Percentiles rank a stretch among this genome's conserved stretches.
phyloP scores from a whole-genome alignment of 1,284 basidiomycete species.

The Mycena sp. region DNA sequence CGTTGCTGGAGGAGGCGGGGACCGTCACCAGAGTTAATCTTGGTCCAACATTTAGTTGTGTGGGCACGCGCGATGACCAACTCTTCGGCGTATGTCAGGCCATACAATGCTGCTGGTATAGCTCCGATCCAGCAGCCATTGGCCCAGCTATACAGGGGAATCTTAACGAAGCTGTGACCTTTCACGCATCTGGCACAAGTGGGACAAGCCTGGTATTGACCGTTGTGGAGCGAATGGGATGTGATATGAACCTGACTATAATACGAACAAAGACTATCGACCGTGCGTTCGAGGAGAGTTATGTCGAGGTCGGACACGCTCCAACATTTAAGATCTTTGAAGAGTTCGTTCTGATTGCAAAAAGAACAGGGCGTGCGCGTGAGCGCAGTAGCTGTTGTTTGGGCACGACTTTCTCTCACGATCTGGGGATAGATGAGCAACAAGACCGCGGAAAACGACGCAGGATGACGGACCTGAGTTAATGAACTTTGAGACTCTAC shows the following conservation, averaged over 20 bases:
- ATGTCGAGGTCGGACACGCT: not conserved
- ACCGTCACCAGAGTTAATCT: not conserved
- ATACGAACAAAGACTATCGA: not conserved
- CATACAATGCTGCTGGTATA: not conserved
- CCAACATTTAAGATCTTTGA: not conserved
- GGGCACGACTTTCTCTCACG: too few species aligned
- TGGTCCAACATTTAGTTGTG: too few species aligned
- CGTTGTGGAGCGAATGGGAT: not conserved
- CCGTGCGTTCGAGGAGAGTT: not conserved
- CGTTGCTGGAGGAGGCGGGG: not conserved
- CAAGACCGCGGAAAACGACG: too few species aligned
- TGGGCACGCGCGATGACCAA: not conserved
- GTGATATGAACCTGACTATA: not conserved
- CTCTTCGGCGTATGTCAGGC: not conserved
- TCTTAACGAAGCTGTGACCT: not conserved
- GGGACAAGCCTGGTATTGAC: not conserved
- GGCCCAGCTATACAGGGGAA: too few species aligned
- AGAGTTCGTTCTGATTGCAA: not conserved
- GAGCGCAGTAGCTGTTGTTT: not conserved
- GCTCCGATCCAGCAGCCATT: not conserved
- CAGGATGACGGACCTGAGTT: too few species aligned
- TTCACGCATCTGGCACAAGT: not conserved
- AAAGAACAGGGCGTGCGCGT: not conserved
- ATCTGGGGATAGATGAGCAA: too few species aligned
- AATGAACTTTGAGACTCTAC: too few species aligned